Evolutionary conservation across 2,329 filamentous ascomycete genomes (phyloP), one percentile per base, ranked within the genome.

Genomic region (Blumeria hordei): DNA sequence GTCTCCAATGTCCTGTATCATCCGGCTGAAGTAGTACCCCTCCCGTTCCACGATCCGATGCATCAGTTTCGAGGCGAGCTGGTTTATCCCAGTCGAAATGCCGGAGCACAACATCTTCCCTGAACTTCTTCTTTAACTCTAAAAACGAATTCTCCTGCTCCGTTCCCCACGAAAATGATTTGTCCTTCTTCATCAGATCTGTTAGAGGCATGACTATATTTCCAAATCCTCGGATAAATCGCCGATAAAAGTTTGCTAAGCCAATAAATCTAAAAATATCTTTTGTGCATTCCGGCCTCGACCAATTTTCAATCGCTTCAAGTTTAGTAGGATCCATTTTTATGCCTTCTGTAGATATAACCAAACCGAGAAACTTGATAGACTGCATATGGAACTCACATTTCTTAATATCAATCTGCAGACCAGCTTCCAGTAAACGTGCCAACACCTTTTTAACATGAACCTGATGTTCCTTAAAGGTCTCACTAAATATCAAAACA

Each of bases 401-500:
- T 39, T 53, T 53, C 6, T 53, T 53, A 1, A 53, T 37, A 53
- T 53, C 34, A 6, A 53, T 53, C 34, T 53, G 33, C 11, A 53
- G 32, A 8, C 47, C 28, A 2, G 32, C 34, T 16, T 21, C n/a
- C 3, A 18, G 18, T 6, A 53, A 11, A 2, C 50, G 6, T 2
- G 33, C 1, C 1, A 36, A n/a, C 3, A 53, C 34, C 34, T 39
- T 37, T 12, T 21, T 37, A 6, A 53, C 14, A 39, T 37, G 50
- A 12, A 21, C 16, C 16, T 53, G 1, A 21, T 53, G 50, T 37
- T 37, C 34, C 16, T 53, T 14, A 6, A 53, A 9, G 1, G 14
- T 16, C 2, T 53, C 8, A 18, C 50, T 53, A 10, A 59, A 54
- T 3, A 60, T 57, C 33, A 45, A 10, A 35, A 34, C 35, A 3